phyloP scores from a whole-genome alignment of 2,329 filamentous ascomycete genomes.

The Penicillium corylophilum region DNA sequence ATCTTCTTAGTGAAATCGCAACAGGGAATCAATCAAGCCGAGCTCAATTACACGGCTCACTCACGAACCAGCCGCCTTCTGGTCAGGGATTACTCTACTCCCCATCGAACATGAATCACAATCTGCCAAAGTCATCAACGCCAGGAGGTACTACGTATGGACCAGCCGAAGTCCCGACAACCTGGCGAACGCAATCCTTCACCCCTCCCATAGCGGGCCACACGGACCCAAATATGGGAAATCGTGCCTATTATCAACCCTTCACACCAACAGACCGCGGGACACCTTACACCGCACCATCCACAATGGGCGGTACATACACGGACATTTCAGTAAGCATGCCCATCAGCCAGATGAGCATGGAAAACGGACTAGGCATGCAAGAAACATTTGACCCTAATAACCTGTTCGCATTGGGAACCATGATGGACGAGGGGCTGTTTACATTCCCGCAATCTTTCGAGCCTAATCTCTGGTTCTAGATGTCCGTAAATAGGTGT shows the following conservation, averaged over 20 bases:
- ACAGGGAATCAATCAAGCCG: slow-evolving; percentile 31
- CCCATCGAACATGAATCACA: slow-evolving; percentile 3
- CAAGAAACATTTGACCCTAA: slow-evolving; percentile 29
- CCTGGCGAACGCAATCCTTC: slow-evolving; percentile 17
- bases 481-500: not conserved
- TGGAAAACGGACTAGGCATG: slow-evolving; percentile 28
- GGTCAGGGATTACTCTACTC: slow-evolving; percentile 9
- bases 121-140: not conserved
- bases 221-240: not conserved
- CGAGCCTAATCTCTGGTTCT: slow-evolving; percentile 26
- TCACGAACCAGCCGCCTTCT: not conserved
- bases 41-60: not conserved
- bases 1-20: slow-evolving; percentile 44
- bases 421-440: slow-evolving; percentile 35
- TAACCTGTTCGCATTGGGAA: slow-evolving; percentile 31
- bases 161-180: slow-evolving; percentile 3
- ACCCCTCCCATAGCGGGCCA: slow-evolving; percentile 5
- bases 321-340: slow-evolving; percentile 19
- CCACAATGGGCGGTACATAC: slow-evolving; percentile 8
- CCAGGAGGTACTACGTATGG: not conserved
- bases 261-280: slow-evolving; percentile 4
- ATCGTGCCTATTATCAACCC: slow-evolving; percentile 7
- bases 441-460: slow-evolving; percentile 28
- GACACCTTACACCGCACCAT: not conserved
- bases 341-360: slow-evolving; percentile 20